phyloP scores from a whole-genome alignment of 169 alveolate genomes.

The Plasmodium malariae region DNA sequence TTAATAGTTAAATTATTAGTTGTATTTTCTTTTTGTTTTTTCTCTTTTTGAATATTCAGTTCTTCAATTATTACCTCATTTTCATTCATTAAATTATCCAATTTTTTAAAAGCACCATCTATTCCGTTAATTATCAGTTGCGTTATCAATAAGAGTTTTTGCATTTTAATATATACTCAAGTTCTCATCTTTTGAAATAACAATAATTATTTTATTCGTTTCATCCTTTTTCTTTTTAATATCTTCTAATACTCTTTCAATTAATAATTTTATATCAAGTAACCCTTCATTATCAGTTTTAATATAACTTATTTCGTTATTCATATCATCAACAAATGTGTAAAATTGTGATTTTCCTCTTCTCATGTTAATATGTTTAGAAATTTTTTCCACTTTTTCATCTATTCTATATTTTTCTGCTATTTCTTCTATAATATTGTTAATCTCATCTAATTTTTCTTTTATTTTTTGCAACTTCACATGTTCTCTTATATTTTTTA shows the following conservation, averaged over 20 bases:
- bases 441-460: slow-evolving; percentile 8
- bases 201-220: not conserved
- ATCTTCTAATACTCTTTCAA: slow-evolving; percentile 8
- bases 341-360: not conserved
- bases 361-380: not conserved
- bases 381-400: not conserved
- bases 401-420: slow-evolving; percentile 2
- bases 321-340: not conserved
- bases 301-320: slow-evolving; percentile 5
- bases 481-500: not conserved
- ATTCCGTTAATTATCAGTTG: not conserved
- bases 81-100: slow-evolving; percentile 6
- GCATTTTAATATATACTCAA: slow-evolving; percentile 1
- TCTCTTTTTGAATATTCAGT: not conserved
- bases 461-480: slow-evolving; percentile 8
- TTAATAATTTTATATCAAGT: not conserved
- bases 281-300: not conserved
- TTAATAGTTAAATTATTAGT: not conserved
- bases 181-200: slow-evolving; percentile 8
- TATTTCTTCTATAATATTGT: not conserved
- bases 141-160: not conserved
- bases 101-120: not conserved
- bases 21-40: not conserved
- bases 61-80: slow-evolving; percentile 3
- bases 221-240: slow-evolving; percentile 10